Conservation (phyloP, 306 rosid species). For the Quercus rubra region DNA sequence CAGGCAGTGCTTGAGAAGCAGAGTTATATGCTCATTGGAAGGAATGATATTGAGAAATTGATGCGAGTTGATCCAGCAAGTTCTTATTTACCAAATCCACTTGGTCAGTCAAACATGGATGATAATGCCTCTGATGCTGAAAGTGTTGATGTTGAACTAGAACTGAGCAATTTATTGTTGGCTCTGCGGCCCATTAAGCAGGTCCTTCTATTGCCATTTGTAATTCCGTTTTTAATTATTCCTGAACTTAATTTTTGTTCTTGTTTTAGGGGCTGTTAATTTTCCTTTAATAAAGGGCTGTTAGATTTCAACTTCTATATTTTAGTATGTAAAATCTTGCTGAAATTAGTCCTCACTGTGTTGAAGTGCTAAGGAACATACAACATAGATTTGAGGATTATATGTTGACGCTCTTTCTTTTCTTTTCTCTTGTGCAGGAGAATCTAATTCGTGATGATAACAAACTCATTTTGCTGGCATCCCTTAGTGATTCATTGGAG, state of each 20-base stretch:
- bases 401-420: conserved; percentile 13
- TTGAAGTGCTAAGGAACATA: background rate
- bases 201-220: conserved; percentile 44
- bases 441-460: conserved; percentile 93
- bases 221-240: background rate
- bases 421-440: conserved; percentile 55
- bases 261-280: background rate
- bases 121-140: conserved; percentile 65
- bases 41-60: conserved; percentile 91
- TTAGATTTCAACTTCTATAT: background rate
- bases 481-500: conserved; percentile 98
- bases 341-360: background rate
- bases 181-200: conserved; percentile 88
- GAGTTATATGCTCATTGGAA: conserved; percentile 98
- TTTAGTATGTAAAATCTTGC: conserved; percentile 6
- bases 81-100: conserved; percentile 62
- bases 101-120: conserved; percentile 47
- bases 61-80: conserved; percentile 85
- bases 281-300: background rate
- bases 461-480: conserved; percentile 93
- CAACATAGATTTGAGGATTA: background rate
- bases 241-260: background rate
- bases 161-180: conserved; percentile 66
- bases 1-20: conserved; percentile 99
- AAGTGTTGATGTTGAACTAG: conserved; percentile 69